Conservation (phyloP, 1,139 yeast species). For the Blastobotrys niveus region DNA sequence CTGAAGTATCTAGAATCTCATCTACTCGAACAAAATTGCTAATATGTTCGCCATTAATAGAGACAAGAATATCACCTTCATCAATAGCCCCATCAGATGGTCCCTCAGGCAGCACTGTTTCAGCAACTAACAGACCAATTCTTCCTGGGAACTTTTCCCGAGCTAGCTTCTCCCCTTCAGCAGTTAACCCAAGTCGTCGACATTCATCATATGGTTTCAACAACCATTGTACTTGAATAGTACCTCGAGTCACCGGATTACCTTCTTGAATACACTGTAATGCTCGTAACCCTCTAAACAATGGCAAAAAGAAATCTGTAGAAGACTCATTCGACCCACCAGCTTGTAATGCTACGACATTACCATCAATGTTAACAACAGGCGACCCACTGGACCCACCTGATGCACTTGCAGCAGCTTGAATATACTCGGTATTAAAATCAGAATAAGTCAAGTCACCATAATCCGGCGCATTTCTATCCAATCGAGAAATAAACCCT, state of each 20-base stretch:
- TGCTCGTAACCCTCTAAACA: constrained; percentile 78
- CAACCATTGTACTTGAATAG: constrained; percentile 87
- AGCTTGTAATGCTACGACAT: constrained; percentile 88
- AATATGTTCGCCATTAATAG: constrained; percentile 61
- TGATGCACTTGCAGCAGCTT: constrained; percentile 93
- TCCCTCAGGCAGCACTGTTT: constrained; percentile 77
- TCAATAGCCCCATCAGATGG: constrained; percentile 70
- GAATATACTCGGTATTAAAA: constrained; percentile 92
- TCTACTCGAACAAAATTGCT: constrained; percentile 77
- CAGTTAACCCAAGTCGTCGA: constrained; percentile 73
- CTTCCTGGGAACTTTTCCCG: constrained; percentile 65
- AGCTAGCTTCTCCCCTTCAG: constrained; percentile 66
- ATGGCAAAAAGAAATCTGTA: constrained; percentile 86
- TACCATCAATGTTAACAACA: constrained; percentile 80
- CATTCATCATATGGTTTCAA: constrained; percentile 88
- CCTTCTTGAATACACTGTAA: constrained; percentile 60
- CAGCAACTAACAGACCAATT: constrained; percentile 81
- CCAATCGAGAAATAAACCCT: constrained; percentile 84
- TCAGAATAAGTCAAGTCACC: constrained; percentile 88
- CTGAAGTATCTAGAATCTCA: constrained; percentile 67
- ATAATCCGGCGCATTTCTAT: constrained; percentile 92
- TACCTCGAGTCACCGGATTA: constrained; percentile 65
- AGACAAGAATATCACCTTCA: constrained; percentile 81
- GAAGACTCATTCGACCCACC: constrained; percentile 91
- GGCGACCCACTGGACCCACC: constrained; percentile 98